These are phyloP conservation scores for Pseudogymnoascus sp. DNA, from an alignment of 2,329 filamentous ascomycete species.

Conservation along the genomic window DNA sequence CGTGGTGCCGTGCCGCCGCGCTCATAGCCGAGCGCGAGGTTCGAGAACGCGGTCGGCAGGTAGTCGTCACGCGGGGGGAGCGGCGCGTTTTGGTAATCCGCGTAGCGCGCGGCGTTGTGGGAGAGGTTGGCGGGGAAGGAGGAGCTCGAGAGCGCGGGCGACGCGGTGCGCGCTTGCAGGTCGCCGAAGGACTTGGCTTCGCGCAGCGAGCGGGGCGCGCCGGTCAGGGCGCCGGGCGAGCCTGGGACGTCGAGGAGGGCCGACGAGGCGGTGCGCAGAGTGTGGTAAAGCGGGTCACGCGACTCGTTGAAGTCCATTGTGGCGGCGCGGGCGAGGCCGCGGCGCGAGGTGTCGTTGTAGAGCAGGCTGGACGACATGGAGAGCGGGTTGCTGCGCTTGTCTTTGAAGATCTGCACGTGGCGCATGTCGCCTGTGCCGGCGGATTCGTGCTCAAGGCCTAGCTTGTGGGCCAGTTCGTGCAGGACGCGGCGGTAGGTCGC, in stretches of 20 bases:
- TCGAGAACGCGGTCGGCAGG: conserved; percentile 46
- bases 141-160: conserved; percentile 80
- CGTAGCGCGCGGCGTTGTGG: conserved; percentile 54
- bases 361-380: conserved; percentile 34
- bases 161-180: conserved; percentile 88
- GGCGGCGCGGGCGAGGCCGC: conserved; percentile 85
- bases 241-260: conserved; percentile 81
- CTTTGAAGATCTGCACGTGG: conserved; percentile 83
- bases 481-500: conserved; percentile 83
- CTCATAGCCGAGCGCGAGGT: conserved; percentile 46
- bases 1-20: conserved; percentile 24
- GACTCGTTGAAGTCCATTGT: conserved; percentile 92
- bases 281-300: conserved; percentile 64
- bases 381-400: conserved; percentile 33
- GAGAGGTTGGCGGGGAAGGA: conserved; percentile 70
- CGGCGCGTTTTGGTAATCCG: conserved; percentile 56
- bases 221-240: conserved; percentile 56
- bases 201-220: conserved; percentile 71
- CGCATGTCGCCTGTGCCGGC: conserved; percentile 81
- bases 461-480: conserved; percentile 90
- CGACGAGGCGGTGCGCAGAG: conserved; percentile 72
- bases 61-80: conserved; percentile 63
- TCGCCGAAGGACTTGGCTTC: conserved; percentile 97
- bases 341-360: conserved; percentile 69
- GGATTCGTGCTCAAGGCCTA: conserved; percentile 85